Evolutionary conservation across 768 basidiomycete genomes (phyloP).

Genomic region (Favolaschia claudopus): DNA sequence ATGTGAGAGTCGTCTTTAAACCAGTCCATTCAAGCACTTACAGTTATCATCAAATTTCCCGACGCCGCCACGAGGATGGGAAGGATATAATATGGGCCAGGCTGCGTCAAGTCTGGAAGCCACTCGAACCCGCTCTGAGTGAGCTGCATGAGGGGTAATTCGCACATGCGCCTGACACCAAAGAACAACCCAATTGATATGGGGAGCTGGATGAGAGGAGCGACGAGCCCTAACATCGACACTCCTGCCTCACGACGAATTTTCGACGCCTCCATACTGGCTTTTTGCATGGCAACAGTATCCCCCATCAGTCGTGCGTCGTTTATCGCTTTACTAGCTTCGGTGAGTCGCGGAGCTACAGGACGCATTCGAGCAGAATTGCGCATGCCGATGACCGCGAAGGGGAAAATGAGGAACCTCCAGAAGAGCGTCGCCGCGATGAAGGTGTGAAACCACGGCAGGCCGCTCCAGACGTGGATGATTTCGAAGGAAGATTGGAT

Average conservation of each 20-base stretch:
- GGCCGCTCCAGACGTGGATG: slow-evolving; percentile 70
- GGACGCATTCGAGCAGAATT: slow-evolving; percentile 68
- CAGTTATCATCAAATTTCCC: slow-evolving; percentile 76
- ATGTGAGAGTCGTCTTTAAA: no score
- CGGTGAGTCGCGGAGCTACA: slow-evolving; percentile 59
- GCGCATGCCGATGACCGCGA: slow-evolving; percentile 62
- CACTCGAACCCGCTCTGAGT: slow-evolving; percentile 76
- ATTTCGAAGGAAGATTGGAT: slow-evolving; percentile 70
- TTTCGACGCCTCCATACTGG: slow-evolving; percentile 59
- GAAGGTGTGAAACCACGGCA: slow-evolving; percentile 90
- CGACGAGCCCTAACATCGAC: slow-evolving; percentile 58
- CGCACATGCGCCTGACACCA: slow-evolving; percentile 74
- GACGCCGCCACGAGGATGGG: slow-evolving; percentile 64
- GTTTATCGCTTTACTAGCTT: slow-evolving; percentile 54
- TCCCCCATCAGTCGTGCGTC: slow-evolving; percentile 43
- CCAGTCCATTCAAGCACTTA: no score
- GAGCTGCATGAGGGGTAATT: slow-evolving; percentile 76
- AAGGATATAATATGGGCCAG: slow-evolving; percentile 81
- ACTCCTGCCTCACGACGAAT: slow-evolving; percentile 74
- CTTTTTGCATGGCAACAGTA: slow-evolving; percentile 57
- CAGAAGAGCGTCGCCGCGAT: slow-evolving; percentile 67
- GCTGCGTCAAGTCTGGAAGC: slow-evolving; percentile 77
- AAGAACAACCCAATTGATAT: slow-evolving; percentile 87
- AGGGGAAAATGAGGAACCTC: slow-evolving; percentile 66
- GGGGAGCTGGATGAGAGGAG: slow-evolving; percentile 71